Conservation (phyloP, 23 red algal species). For the Gracilaria gracilis region DNA sequence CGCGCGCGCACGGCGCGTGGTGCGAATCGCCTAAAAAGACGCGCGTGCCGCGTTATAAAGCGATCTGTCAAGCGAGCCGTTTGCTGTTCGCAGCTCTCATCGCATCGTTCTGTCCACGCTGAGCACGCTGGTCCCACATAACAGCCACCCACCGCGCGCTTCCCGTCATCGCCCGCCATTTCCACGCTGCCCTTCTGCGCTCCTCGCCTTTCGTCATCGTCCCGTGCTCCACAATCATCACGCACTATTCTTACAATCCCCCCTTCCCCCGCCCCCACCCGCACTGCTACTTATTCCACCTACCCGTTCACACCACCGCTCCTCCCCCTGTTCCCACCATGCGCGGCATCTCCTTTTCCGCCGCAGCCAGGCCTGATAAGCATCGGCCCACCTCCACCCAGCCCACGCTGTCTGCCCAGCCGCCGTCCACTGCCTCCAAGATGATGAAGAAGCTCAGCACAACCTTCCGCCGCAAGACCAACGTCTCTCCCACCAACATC, state of each 20-base stretch:
- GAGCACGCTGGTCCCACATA: neutral
- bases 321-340: neutral
- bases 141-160: conserved; percentile 16
- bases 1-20: neutral
- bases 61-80: conserved; percentile 29
- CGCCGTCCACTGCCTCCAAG: conserved; percentile 32
- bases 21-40: neutral
- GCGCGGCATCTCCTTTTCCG: conserved; percentile 55
- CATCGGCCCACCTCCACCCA: neutral
- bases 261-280: neutral
- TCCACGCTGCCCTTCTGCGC: neutral
- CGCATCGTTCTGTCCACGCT: neutral
- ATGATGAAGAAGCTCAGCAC: conserved; percentile 64
- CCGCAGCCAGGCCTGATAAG: conserved; percentile 34
- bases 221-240: neutral
- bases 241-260: neutral
- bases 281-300: neutral
- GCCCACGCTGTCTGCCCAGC: neutral
- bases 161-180: neutral
- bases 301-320: neutral
- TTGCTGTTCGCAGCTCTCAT: conserved; percentile 23
- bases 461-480: conserved; percentile 44
- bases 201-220: no score
- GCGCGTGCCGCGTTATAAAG: neutral
- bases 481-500: conserved; percentile 40